These are phyloP conservation scores for Amanita rimosa DNA, from an alignment of 768 basidiomycete species.

Conservation along the genomic window DNA sequence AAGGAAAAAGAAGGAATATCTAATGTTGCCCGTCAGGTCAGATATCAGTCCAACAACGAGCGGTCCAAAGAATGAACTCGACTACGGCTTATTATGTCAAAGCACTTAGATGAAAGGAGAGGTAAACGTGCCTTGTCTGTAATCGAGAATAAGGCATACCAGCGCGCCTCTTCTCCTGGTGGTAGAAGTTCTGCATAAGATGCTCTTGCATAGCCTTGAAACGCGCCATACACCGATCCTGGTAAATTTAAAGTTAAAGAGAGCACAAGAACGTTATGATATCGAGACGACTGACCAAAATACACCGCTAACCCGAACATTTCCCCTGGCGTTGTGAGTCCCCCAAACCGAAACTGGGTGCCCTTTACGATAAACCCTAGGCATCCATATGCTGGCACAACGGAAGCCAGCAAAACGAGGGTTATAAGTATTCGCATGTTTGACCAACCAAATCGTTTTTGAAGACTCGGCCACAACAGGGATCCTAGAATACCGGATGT, in stretches of 20 bases:
- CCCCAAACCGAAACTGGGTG: slow-evolving; percentile 37
- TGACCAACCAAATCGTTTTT: slow-evolving; percentile 50
- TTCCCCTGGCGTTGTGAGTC: slow-evolving; percentile 68
- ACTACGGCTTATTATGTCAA: slow-evolving; percentile 30
- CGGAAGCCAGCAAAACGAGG: slow-evolving; percentile 54
- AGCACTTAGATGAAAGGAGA: slow-evolving; percentile 5
- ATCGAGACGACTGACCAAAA: slow-evolving; percentile 45
- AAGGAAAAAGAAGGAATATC: slow-evolving; percentile 85
- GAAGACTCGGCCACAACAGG: slow-evolving; percentile 67
- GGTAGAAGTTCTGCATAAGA: slow-evolving; percentile 85
- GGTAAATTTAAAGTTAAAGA: neutral
- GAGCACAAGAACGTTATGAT: neutral
- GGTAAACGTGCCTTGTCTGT: slow-evolving; percentile 62
- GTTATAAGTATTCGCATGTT: slow-evolving; percentile 57
- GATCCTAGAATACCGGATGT: slow-evolving; percentile 74
- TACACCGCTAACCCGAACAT: slow-evolving; percentile 78
- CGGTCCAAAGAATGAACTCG: slow-evolving; percentile 87
- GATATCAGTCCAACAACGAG: slow-evolving; percentile 81
- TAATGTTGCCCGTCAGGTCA: slow-evolving; percentile 84
- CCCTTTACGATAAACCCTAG: slow-evolving; percentile 62
- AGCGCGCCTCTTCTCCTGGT: slow-evolving; percentile 79
- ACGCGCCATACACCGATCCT: slow-evolving; percentile 78
- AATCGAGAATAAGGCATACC: slow-evolving; percentile 84
- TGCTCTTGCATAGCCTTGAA: slow-evolving; percentile 83
- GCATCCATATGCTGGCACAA: slow-evolving; percentile 74